These are phyloP conservation scores for Saccharomyces cerevisiae DNA, from an alignment of 805 yeast genomes.

Conservation along the genomic window DNA sequence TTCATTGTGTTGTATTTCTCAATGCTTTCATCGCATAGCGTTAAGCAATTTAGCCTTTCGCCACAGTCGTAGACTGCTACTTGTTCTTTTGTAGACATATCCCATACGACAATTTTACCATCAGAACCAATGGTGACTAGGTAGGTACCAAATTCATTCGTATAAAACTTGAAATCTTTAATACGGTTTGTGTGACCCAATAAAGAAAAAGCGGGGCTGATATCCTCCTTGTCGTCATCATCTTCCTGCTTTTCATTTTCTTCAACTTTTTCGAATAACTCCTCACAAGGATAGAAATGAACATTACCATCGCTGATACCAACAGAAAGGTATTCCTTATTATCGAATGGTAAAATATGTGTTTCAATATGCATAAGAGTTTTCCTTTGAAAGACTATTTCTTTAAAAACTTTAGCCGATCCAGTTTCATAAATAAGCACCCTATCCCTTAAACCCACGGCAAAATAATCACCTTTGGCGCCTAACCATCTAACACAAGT, in stretches of 20 bases:
- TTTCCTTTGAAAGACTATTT: conserved; percentile 39
- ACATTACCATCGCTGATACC: conserved; percentile 71
- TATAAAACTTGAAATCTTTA: conserved; percentile 60
- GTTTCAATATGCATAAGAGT: conserved; percentile 65
- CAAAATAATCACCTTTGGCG: conserved; percentile 56
- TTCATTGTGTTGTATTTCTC: conserved; percentile 69
- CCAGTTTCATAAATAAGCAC: conserved; percentile 58
- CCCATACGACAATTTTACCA: conserved; percentile 90
- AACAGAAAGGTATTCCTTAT: conserved; percentile 48
- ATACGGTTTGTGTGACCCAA: conserved; percentile 82
- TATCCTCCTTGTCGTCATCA: conserved; percentile 6
- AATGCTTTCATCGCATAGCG: conserved; percentile 64
- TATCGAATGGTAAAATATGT: conserved; percentile 32
- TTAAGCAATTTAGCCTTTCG: conserved; percentile 83
- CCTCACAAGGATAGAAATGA: conserved; percentile 42
- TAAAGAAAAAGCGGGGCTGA: conserved; percentile 48
- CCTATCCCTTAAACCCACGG: conserved; percentile 64
- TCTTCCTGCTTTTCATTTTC: conserved; percentile 23
- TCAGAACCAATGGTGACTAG: conserved; percentile 84
- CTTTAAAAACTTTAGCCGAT: conserved; percentile 49
- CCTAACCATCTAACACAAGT: conserved; percentile 61
- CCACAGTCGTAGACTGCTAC: conserved; percentile 86
- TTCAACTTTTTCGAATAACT: conserved; percentile 26
- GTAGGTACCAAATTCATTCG: conserved; percentile 36
- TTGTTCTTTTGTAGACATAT: conserved; percentile 58